Conservation (phyloP, 495 filamentous ascomycete species). For the Penicillium daleae region DNA sequence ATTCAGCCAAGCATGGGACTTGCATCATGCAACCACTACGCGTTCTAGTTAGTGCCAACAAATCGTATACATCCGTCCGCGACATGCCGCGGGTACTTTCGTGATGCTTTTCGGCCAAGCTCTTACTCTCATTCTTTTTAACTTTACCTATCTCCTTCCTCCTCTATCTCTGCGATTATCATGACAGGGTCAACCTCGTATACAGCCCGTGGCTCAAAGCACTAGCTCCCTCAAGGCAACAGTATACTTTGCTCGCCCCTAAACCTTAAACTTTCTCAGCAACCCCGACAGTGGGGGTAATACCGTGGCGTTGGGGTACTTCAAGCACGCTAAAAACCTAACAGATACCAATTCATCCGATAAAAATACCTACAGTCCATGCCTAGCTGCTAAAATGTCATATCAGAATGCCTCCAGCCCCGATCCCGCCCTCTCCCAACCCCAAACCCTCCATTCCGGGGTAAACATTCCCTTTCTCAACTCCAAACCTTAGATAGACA, state of each 20-base stretch:
- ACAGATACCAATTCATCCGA: neutral
- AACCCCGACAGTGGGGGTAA: neutral
- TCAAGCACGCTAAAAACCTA: neutral
- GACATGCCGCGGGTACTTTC: neutral
- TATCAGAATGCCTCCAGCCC: too few species aligned
- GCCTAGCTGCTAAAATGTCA: too few species aligned
- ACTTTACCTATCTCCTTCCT: neutral
- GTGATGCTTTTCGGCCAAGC: neutral
- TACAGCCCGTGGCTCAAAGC: neutral
- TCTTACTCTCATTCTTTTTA: neutral
- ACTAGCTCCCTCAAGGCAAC: neutral
- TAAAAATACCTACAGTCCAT: too few species aligned
- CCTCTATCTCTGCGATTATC: neutral
- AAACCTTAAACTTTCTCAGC: constrained; percentile 10
- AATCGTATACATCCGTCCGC: neutral
- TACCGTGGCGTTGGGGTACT: neutral
- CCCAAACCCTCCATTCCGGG: too few species aligned
- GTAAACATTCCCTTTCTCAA: neutral
- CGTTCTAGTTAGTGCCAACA: neutral
- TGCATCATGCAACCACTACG: constrained; percentile 6
- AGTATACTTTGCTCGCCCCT: neutral
- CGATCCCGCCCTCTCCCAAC: too few species aligned
- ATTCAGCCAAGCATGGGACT: neutral
- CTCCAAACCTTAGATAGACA: constrained; percentile 1
- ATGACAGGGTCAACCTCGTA: neutral